Evolutionary conservation across 352 stramenopile species (phyloP), one percentile per base, ranked within the genome.

Genomic region (Albugo candida): DNA sequence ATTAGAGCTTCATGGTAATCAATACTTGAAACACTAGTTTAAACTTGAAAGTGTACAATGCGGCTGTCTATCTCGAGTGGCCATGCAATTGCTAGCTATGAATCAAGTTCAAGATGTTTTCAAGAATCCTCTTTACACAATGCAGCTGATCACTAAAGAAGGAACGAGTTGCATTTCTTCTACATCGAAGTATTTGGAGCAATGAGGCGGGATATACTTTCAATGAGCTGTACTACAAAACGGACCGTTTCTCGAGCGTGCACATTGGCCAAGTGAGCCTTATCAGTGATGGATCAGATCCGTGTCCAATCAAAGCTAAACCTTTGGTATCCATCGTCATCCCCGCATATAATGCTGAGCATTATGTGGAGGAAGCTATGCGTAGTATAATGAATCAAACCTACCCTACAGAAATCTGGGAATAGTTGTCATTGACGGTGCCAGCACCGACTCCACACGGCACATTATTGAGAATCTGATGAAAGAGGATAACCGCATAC

Each of bases 51-150:
- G 56, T 27, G 44, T 69, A 16, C 52, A 59, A n/a, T 81, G 52
- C 36, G 72, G 57, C 40, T 68, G 76, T 41, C 50, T 61, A 46
- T 60, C 58, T 17, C 55, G 41, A 41, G 65, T 74, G 42, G 65
- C 82, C 31, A 67, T 93, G 56, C 63, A 81, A 21, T 73, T 89
- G 35, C 63, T 93, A 20, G 75, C 81, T 12, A 67, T 93, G 41
- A 93, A 93, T 56, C 68, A 84, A 31, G 81, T 93, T 12, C 81
- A 93, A 52, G 56, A 84, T 42, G 53, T 81, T 10, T 93, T 70
- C 45, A 44, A 61, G 36, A 91, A 82, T 42, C 74, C 71, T 1
- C 49, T 92, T 13, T 88, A 86, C 48, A 44, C 39, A 11, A 51
- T 53, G 16, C 44, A 46, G 13, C n/a, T 43, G 38, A 40, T 11